Conservation (phyloP, 2,329 filamentous ascomycete genomes). For the Arthrobotrys sphaeroides region DNA sequence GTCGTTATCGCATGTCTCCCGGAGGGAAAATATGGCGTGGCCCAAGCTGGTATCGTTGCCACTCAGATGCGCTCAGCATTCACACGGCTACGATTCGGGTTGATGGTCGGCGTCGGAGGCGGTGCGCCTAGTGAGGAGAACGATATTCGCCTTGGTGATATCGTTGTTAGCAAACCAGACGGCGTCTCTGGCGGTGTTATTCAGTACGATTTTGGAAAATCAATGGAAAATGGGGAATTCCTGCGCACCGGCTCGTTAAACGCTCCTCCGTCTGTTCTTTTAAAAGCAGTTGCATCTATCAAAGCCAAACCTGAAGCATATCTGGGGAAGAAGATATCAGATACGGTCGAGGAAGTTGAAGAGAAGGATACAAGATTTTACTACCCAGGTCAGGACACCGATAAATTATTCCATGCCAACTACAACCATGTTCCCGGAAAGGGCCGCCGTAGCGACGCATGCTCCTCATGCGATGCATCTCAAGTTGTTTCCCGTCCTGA, state of each 20-base stretch:
- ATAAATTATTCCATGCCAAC: slow-evolving; percentile 8
- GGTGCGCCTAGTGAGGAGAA: not conserved
- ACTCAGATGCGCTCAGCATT: not conserved
- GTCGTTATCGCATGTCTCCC: slow-evolving; percentile 16
- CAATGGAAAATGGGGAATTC: slow-evolving; percentile 8
- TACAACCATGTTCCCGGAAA: slow-evolving; percentile 7
- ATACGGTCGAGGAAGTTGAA: not conserved
- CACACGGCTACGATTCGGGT: not conserved
- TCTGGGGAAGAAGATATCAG: not conserved
- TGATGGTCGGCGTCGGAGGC: slow-evolving; percentile 13
- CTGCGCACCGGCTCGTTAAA: slow-evolving; percentile 3
- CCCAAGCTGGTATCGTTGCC: not conserved
- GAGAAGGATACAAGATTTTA: not conserved
- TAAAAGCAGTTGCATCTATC: not conserved
- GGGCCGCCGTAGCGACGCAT: not conserved
- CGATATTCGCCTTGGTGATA: slow-evolving; percentile 21
- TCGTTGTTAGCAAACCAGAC: not conserved
- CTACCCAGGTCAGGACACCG: not conserved
- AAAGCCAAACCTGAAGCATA: not conserved
- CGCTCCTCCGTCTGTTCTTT: not conserved
- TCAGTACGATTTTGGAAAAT: slow-evolving; percentile 10
- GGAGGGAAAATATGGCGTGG: not conserved
- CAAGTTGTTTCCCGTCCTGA: slow-evolving; percentile 6
- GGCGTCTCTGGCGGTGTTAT: not conserved
- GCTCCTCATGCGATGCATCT: slow-evolving; percentile 15